Evolutionary conservation across 257 asterid species (phyloP).

Genomic region (Forsythia suspensa): DNA sequence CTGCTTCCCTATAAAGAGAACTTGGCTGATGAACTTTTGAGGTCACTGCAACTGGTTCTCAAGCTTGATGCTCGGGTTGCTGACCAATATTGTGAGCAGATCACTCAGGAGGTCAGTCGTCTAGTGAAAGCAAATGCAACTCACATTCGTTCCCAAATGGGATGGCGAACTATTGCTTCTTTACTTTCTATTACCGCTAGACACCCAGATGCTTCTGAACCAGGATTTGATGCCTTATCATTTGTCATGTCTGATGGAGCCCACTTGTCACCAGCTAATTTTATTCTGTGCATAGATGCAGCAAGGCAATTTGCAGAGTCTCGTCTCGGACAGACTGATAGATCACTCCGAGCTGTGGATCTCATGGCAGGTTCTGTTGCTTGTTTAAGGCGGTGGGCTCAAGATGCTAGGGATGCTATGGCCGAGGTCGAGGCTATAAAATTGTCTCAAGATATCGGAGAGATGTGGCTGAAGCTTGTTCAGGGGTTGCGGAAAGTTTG

Average conservation of each 20-base stretch:
- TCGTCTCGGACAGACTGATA: slow-evolving; percentile 83
- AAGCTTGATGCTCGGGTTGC: slow-evolving; percentile 94
- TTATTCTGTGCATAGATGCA: slow-evolving; percentile 70
- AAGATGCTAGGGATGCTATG: slow-evolving; percentile 69
- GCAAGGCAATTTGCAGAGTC: slow-evolving; percentile 96
- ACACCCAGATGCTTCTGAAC: slow-evolving; percentile 93
- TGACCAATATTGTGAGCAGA: slow-evolving; percentile 94
- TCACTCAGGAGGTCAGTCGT: slow-evolving; percentile 90
- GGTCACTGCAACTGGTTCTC: slow-evolving; percentile 82
- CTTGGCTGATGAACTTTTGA: slow-evolving; percentile 79
- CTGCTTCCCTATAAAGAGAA: slow-evolving; percentile 89
- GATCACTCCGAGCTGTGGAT: slow-evolving; percentile 79
- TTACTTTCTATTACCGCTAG: slow-evolving; percentile 84
- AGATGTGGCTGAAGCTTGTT: slow-evolving; percentile 93
- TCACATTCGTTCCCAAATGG: slow-evolving; percentile 71
- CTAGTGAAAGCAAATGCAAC: slow-evolving; percentile 83
- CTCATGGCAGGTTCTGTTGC: slow-evolving; percentile 73
- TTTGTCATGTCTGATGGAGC: slow-evolving; percentile 89
- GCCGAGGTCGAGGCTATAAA: slow-evolving; percentile 64
- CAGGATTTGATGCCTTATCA: slow-evolving; percentile 81
- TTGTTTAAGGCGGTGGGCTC: slow-evolving; percentile 75
- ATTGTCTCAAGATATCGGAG: slow-evolving; percentile 81
- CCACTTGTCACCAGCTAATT: slow-evolving; percentile 78
- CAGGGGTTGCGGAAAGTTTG: slow-evolving; percentile 91
- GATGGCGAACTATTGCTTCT: slow-evolving; percentile 85